Evolutionary conservation across 1,284 basidiomycete genomes (phyloP), one percentile per base, ranked within the genome.

Genomic region (Megacollybia platyphylla): DNA sequence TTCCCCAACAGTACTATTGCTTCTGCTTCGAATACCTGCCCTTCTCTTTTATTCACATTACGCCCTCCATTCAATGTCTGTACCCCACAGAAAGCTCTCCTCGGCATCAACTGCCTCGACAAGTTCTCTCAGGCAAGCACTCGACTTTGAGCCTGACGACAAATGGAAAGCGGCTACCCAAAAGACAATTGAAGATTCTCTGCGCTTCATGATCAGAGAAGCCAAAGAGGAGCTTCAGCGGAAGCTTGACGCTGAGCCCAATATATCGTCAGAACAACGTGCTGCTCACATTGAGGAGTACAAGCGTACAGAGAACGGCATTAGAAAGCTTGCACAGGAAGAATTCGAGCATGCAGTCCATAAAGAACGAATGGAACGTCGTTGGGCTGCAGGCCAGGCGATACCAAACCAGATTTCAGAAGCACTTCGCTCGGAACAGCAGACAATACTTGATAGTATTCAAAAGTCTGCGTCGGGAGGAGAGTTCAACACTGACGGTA

Each of bases 91-190:
- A 43, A 45, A 54, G 41, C 49, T 52, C 39, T 48, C 48, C 47
- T 48, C 48, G 43, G 48, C 53, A 46, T 51, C 54, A 47, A 47
- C 46, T 26, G 42, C 47, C 30, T 45, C 43, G 30, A 9, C 46
- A 3, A 34, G 31, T 32, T 41, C 45, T 36, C 38, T 36, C 43
- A 48, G 43, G 38, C 36, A 46, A 49, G 49, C 20, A 35, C 46
- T 55, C 41, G 66, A 72, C 54, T 51, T 67, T 43, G 74, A 77
- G 50, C 72, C 71, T 3, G 68, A 74, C 55, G 64, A 68, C 5
- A 57, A 62, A 44, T 77, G 75, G 75, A 76, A 75, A 52, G 52
- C 48, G 18, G 46, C 49, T 1, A 57, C 73, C 46, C 60, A 54
- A 49, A 50, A 52, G 28, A 57, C 61, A 49, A 74, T 79, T 53